Evolutionary conservation across 768 basidiomycete genomes (phyloP).

Genomic region (Mycena rosella): DNA sequence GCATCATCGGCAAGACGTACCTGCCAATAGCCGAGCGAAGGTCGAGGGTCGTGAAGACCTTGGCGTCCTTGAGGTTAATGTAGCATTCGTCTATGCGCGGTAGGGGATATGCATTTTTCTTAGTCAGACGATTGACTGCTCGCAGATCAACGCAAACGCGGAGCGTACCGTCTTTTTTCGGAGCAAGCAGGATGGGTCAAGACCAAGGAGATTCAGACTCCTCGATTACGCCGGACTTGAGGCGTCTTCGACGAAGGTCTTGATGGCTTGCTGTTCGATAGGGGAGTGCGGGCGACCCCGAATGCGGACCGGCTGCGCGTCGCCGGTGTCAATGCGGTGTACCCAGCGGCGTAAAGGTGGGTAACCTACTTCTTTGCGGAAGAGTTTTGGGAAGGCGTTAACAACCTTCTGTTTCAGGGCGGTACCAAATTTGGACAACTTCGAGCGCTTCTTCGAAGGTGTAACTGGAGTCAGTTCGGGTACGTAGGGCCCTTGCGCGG

Average conservation of each 20-base stretch:
- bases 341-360: constrained; percentile 19
- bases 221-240: constrained; percentile 11
- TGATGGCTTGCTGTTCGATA: constrained; percentile 10
- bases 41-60: not conserved
- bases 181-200: constrained; percentile 26
- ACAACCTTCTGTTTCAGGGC: not conserved
- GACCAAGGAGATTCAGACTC: constrained; percentile 17
- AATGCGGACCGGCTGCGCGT: constrained; percentile 12
- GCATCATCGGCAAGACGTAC: not conserved
- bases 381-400: constrained; percentile 2
- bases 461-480: not conserved
- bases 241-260: constrained; percentile 8
- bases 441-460: not conserved
- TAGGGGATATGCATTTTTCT: constrained; percentile 44
- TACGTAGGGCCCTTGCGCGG: not conserved
- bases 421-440: not conserved
- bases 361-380: constrained; percentile 12
- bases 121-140: constrained; percentile 40
- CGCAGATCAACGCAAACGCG: constrained; percentile 26
- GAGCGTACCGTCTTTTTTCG: constrained; percentile 39
- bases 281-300: constrained; percentile 11
- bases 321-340: constrained; percentile 16
- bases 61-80: constrained; percentile 7
- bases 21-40: constrained; percentile 14
- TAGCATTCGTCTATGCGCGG: constrained; percentile 40